A percentile compares a stretch with the other conserved stretches of the same genome.
phyloP scores from a whole-genome alignment of 1,139 yeast species.

The Trichomonascaceae sp. region DNA sequence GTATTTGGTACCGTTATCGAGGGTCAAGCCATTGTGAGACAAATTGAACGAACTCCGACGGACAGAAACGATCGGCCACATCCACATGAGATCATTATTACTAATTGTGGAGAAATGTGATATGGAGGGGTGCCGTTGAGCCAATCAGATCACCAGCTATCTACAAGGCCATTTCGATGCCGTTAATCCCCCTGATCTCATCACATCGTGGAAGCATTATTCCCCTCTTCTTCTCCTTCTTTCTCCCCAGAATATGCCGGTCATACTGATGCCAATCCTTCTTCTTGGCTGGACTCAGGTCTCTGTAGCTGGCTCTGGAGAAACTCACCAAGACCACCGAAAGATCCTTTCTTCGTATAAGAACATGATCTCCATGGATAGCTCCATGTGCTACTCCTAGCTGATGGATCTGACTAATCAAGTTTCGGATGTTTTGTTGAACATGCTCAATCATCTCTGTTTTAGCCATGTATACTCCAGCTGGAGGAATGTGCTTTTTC shows the following conservation, averaged over 20 bases:
- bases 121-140: too few species aligned
- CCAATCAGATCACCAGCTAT: too few species aligned
- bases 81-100: slow-evolving; percentile 24
- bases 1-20: slow-evolving; percentile 37
- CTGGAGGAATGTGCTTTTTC: background rate
- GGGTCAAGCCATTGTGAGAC: slow-evolving; percentile 63
- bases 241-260: slow-evolving; percentile 1
- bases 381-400: slow-evolving; percentile 15
- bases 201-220: background rate
- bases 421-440: background rate
- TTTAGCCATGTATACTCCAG: background rate
- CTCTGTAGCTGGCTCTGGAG: slow-evolving; percentile 1
- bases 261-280: background rate
- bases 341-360: slow-evolving; percentile 10
- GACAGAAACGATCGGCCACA: slow-evolving; percentile 58
- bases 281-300: background rate
- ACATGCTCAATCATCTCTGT: slow-evolving; percentile 1
- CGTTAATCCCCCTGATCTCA: background rate
- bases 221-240: slow-evolving; percentile 3
- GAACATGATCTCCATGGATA: slow-evolving; percentile 10
- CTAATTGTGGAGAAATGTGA: slow-evolving; percentile 38
- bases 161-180: too few species aligned
- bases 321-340: slow-evolving; percentile 12
- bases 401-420: slow-evolving; percentile 11
- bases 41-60: slow-evolving; percentile 62